Evolutionary conservation across 73 alveolate species (phyloP).

Genomic region (Tetrahymena malaccensis): DNA sequence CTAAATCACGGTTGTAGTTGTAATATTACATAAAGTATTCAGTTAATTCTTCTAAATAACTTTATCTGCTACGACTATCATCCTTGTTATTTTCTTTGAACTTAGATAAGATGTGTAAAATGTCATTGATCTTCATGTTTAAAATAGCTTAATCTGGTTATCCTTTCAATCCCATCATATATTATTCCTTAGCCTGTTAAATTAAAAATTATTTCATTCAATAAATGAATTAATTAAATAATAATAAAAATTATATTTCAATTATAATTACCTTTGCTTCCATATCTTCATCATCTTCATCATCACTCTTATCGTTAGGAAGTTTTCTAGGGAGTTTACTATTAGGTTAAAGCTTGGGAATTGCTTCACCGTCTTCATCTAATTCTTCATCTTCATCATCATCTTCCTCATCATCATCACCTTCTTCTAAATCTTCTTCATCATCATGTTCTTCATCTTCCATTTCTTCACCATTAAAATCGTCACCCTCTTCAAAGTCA

Average conservation of each 20-base stretch:
- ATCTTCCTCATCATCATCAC: slow-evolving; percentile 14
- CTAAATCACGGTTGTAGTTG: not conserved
- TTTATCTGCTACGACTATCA: slow-evolving; percentile 41
- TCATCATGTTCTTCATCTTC: slow-evolving; percentile 4
- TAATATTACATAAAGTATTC: not conserved
- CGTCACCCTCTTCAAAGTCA: not conserved
- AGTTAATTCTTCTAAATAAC: slow-evolving; percentile 48
- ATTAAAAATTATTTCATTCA: not conserved
- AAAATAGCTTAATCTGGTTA: slow-evolving; percentile 57
- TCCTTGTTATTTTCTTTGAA: slow-evolving; percentile 54
- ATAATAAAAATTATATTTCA: too few species aligned
- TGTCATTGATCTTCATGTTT: slow-evolving; percentile 54
- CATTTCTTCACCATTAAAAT: not conserved
- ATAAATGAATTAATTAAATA: not conserved
- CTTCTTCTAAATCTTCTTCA: not conserved
- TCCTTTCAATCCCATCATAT: not conserved
- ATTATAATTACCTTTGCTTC: not conserved
- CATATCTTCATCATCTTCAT: slow-evolving; percentile 1
- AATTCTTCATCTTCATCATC: slow-evolving; percentile 12
- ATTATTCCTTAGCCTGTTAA: not conserved
- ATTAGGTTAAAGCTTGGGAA: not conserved
- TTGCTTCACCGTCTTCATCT: slow-evolving; percentile 10
- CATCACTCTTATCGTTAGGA: not conserved
- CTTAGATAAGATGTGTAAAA: slow-evolving; percentile 39
- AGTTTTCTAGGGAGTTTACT: not conserved